Base-by-base conservation (phyloP, 148 eudicot genomes). In the Gaultheria prostrata region DNA sequence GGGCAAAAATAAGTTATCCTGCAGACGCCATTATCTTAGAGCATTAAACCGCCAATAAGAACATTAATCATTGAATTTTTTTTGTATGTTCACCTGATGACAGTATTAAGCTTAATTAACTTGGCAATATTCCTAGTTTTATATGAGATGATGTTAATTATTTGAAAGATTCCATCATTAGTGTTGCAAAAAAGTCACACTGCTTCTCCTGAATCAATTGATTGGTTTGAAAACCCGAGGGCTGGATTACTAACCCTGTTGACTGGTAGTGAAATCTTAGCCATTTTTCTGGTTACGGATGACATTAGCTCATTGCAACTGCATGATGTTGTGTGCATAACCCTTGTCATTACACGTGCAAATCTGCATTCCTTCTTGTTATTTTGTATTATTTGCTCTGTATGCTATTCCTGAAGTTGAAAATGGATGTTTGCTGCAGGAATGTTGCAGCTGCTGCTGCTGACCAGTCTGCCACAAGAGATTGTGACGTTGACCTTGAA, bases 391-490 rank as follows among this genome's bases (percentile, higher is more conserved):
- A 21, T 46, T 39, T 35, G 45, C 45, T 80, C 8, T 48, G 18
- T 59, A 26, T 79, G 53, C 39, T 71, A 49, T 33, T 59, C 0
- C 30, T 49, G 72, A 86, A 75, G 81, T 74, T 84, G 65, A 83
- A 24, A 73, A 59, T 80, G 48, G 67, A 80, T 48, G 1, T 89
- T 79, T 78, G 63, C 49, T 84, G 87, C 96, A 95, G 98, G 89
- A 84, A 83, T 76, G 30, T 63, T 61, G 83, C 28, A 76, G 83
- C 61, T 49, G 75, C 82, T 80, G 88, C 67, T 49, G 75, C 82
- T 80, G 87, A 83, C 76, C 79, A 82, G 83, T 65, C 76, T 70
- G 80, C 77, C 43, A 50, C 81, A 21, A 81, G 75, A 78, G 77
- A 83, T 79, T 77, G 72, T 63, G 79, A 86, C 24, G 50, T 33